Base-by-base conservation (phyloP, 306 rosid species). In the Arachis hypogaea region DNA sequence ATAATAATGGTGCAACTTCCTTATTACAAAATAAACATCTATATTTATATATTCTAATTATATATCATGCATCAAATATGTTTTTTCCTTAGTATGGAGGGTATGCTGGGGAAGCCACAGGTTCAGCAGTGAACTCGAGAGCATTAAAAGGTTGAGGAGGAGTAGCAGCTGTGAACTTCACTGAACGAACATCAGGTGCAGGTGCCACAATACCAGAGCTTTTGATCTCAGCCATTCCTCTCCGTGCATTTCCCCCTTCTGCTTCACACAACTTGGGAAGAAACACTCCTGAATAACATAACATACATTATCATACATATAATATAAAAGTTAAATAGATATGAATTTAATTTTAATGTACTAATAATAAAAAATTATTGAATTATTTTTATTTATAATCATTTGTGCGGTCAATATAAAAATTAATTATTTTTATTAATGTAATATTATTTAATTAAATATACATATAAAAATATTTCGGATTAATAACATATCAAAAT, bases 201-300 rank as follows among this genome's bases (percentile, higher is more conserved):
- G 90, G 89, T 42, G 98, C 96, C 43, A 80, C 93, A 43, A 18
- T 63, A 0, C 96, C 92, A 11, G 93, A 91, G 85, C 96, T 89
- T 14, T 57, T 80, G 1, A 93, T 44, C 85, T 90, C 98, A 4
- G 93, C 86, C 97, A 93, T 83, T 74, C 64, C 83, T 60, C 92
- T 38, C 6, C 95, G 83, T 9, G 52, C 78, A 68, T 82, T 83
- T 36, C 9, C 83, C 12, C 83, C 85, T 74, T 80, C 66, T 74
- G 84, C 89, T 70, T 87, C 93, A 68, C 98, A 93, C 29, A 93
- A 38, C 56, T 80, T 89, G 2, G 97, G 98, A 79, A 93, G 97
- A 84, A 87, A 91, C 60, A 93, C 98, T 30, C 98, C 97, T 92
- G 59, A 9, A 22, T 22, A 22, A 22, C 28, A 22, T 22, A 22